phyloP scores from a whole-genome alignment of 1,284 basidiomycete genomes.

The Austroboletus niveus region DNA sequence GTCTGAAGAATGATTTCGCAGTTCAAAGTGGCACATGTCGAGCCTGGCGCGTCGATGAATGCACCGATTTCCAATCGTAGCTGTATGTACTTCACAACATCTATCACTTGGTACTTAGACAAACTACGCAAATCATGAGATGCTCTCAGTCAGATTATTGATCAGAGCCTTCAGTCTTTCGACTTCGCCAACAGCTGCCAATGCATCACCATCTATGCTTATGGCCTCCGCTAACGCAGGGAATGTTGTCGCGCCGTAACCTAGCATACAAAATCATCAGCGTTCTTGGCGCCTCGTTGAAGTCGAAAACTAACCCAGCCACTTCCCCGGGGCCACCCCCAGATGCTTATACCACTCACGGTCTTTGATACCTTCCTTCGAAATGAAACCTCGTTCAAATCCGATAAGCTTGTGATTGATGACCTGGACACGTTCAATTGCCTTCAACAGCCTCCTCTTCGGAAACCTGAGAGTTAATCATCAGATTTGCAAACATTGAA shows the following conservation, averaged over 20 bases:
- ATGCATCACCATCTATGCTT: slow-evolving; percentile 46
- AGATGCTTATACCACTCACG: slow-evolving; percentile 74
- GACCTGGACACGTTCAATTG: slow-evolving; percentile 47
- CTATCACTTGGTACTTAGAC: not conserved
- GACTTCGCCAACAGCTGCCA: slow-evolving; percentile 47
- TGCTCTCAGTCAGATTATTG: slow-evolving; percentile 36
- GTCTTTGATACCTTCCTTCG: slow-evolving; percentile 61
- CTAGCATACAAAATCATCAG: slow-evolving; percentile 24
- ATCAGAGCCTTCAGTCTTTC: slow-evolving; percentile 44
- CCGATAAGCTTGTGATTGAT: slow-evolving; percentile 58
- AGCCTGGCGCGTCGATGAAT: too few species aligned
- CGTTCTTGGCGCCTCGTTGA: not conserved
- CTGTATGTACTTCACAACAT: not conserved
- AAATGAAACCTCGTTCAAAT: slow-evolving; percentile 74
- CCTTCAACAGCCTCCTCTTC: slow-evolving; percentile 39
- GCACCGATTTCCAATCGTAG: not conserved
- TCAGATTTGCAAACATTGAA: not conserved
- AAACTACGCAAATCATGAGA: slow-evolving; percentile 8
- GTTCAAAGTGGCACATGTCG: not conserved
- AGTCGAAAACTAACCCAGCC: slow-evolving; percentile 48
- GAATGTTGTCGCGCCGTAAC: slow-evolving; percentile 64
- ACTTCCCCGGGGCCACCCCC: slow-evolving; percentile 73
- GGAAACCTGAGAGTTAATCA: slow-evolving; percentile 16
- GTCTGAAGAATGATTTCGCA: not conserved
- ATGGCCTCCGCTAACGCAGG: slow-evolving; percentile 63